Conservation (phyloP, 2,329 filamentous ascomycete species). For the Claviceps africana region DNA sequence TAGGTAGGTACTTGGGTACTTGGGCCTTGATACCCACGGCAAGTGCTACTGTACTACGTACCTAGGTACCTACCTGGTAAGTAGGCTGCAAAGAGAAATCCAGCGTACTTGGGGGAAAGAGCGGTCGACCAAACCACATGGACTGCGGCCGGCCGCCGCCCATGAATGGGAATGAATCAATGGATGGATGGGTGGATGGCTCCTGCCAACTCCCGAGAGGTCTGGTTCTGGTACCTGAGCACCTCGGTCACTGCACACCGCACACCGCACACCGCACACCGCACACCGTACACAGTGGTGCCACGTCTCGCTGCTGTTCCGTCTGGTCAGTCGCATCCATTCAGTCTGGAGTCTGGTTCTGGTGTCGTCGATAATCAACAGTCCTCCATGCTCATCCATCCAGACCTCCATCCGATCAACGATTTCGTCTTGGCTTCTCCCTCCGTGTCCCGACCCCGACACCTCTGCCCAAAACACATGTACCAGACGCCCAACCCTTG, state of each 20-base stretch:
- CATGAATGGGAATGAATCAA: too few species aligned
- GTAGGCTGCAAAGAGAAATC: not conserved
- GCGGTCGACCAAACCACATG: not conserved
- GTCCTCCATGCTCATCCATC: too few species aligned
- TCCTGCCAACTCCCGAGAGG: not conserved
- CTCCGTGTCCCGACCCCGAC: too few species aligned
- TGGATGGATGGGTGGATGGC: not conserved
- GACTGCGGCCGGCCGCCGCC: too few species aligned
- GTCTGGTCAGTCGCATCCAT: too few species aligned
- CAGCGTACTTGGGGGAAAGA: not conserved
- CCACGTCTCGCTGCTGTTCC: constrained; percentile 1
- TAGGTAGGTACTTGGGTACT: not conserved
- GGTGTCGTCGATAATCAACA: too few species aligned
- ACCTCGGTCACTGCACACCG: not conserved
- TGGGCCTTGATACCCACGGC: not conserved
- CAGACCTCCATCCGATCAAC: too few species aligned
- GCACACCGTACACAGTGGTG: not conserved
- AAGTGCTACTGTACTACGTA: too few species aligned
- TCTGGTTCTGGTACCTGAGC: not conserved
- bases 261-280: not conserved
- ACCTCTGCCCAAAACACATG: not conserved
- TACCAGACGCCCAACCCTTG: not conserved
- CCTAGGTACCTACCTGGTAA: too few species aligned
- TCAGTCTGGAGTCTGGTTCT: too few species aligned
- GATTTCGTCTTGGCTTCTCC: too few species aligned